These are phyloP conservation scores for Magnusiomyces magnusii DNA, from an alignment of 1,139 yeast species.

Conservation along the genomic window DNA sequence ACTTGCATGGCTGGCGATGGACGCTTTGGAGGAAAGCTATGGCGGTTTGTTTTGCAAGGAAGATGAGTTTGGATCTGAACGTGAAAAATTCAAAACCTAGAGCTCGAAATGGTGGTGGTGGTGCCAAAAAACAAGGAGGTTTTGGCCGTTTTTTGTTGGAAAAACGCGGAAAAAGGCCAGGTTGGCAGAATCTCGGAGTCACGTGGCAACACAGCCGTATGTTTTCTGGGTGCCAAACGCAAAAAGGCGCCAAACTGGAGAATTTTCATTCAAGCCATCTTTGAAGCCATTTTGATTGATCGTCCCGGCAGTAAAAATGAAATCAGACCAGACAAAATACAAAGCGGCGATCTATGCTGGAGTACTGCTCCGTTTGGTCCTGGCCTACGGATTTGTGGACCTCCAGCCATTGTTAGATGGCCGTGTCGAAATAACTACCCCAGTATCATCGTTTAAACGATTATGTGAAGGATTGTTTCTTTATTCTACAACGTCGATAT, in stretches of 20 bases:
- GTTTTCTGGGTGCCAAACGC: too few relatives aligned
- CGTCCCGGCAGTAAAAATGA: background rate
- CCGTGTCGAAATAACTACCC: slow-evolving; percentile 72
- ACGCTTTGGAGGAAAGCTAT: too few relatives aligned
- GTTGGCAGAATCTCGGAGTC: background rate
- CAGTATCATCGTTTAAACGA: slow-evolving; percentile 58
- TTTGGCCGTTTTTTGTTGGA: too few relatives aligned
- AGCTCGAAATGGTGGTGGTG: background rate
- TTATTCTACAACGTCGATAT: slow-evolving; percentile 24
- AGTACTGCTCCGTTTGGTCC: background rate
- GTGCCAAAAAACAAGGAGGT: background rate
- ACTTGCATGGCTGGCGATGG: slow-evolving; percentile 4
- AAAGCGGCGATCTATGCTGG: background rate
- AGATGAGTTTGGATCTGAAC: background rate
- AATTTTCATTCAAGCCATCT: too few relatives aligned
- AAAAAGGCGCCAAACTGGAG: too few relatives aligned
- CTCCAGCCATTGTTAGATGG: slow-evolving; percentile 37
- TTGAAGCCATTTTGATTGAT: too few relatives aligned
- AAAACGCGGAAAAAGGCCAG: slow-evolving; percentile 1
- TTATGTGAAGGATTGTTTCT: slow-evolving; percentile 75
- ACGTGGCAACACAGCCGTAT: background rate
- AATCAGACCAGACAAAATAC: background rate
- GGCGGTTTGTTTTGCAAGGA: too few relatives aligned
- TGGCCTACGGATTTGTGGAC: background rate
- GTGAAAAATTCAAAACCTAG: too few relatives aligned